Evolutionary conservation across 2,329 filamentous ascomycete species (phyloP).

Genomic region (Stachybotrys chartarum): DNA sequence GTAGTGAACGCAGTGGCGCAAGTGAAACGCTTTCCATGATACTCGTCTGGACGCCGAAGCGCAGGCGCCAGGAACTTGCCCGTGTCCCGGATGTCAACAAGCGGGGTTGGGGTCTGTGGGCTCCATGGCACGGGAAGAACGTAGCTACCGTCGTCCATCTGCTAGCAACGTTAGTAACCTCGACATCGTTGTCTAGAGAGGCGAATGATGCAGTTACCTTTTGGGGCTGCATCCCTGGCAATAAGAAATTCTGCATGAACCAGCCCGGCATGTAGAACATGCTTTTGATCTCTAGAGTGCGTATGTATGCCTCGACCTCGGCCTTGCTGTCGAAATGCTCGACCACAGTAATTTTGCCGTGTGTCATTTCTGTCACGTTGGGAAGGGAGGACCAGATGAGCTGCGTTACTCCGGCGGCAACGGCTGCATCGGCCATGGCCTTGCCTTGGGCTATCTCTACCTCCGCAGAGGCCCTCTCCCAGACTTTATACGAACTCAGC

Average conservation of each 20-base stretch:
- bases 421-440: background rate
- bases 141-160: background rate
- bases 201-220: background rate
- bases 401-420: background rate
- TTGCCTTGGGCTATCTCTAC: background rate
- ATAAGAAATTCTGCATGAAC: background rate
- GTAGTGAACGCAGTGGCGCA: background rate
- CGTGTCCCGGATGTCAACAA: background rate
- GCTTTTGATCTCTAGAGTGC: background rate
- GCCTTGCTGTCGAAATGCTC: background rate
- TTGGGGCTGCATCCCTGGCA: background rate
- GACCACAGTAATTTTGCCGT: background rate
- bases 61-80: background rate
- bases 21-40: background rate
- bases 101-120: background rate
- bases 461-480: background rate
- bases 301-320: background rate
- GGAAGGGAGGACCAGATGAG: slow-evolving; percentile 1
- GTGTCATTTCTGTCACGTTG: background rate
- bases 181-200: no score
- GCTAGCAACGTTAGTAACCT: background rate
- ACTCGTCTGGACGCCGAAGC: background rate
- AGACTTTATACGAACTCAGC: background rate
- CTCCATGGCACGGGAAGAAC: background rate
- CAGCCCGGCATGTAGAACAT: background rate